Evolutionary conservation across 441 rosid genomes (phyloP).

Genomic region (Erodium moschatum): DNA sequence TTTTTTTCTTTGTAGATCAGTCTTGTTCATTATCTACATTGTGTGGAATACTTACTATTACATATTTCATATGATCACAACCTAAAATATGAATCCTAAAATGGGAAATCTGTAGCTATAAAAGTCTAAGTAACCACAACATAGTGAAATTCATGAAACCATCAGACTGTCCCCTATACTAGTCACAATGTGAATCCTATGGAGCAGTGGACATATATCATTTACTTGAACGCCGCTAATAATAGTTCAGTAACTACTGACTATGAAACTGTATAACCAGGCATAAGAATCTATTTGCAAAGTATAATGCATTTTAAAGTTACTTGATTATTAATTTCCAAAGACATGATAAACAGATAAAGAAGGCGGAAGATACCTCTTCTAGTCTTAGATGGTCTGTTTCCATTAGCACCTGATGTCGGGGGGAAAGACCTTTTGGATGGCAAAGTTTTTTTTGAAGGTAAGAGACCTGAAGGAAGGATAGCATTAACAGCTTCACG

Average conservation of each 20-base stretch:
- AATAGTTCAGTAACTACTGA: not conserved
- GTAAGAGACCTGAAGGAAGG: constrained; percentile 67
- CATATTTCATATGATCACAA: not conserved
- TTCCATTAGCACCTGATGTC: constrained; percentile 31
- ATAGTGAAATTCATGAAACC: not conserved
- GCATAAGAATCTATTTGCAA: not conserved
- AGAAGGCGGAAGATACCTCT: constrained; percentile 37
- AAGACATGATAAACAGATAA: not conserved
- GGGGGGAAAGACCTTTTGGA: constrained; percentile 54
- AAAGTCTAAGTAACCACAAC: not conserved
- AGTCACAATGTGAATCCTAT: not conserved
- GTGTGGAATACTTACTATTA: not conserved
- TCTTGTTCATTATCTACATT: too few species aligned
- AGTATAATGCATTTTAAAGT: not conserved
- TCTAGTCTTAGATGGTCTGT: constrained; percentile 52
- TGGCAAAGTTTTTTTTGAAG: constrained; percentile 48
- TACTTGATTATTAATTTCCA: not conserved
- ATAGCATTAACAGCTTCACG: constrained; percentile 90
- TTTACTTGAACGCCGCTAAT: not conserved
- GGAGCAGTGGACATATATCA: not conserved
- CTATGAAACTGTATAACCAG: not conserved
- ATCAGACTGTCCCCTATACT: not conserved
- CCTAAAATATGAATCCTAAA: not conserved
- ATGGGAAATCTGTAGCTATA: not conserved
- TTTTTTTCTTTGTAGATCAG: too few species aligned